Conservation (phyloP, 139 green algal genomes). For the Chlamydomonas eustigma region DNA sequence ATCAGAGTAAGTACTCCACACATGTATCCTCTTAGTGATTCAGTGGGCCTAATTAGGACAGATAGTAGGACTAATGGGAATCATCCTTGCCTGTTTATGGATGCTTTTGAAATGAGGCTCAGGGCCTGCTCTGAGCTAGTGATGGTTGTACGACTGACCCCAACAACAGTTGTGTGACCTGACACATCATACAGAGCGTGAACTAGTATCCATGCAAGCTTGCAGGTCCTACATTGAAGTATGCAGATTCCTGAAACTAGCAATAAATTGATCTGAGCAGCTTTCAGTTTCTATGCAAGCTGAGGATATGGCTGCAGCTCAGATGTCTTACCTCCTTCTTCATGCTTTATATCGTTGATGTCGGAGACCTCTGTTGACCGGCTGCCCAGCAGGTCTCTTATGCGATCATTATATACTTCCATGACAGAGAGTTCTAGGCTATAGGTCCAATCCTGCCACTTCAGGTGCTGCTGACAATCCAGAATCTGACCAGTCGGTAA, state of each 20-base stretch:
- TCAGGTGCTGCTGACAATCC: conserved; percentile 32
- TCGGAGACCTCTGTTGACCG: conserved; percentile 23
- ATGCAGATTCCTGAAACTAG: no score
- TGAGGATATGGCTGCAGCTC: no score
- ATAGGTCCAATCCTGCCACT: conserved; percentile 71
- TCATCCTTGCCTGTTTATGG: not conserved
- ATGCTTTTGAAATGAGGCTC: not conserved
- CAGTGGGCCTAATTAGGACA: no score
- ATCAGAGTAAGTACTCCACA: no score
- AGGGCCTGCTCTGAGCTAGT: not conserved
- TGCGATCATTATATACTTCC: conserved; percentile 89
- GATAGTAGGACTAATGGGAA: no score
- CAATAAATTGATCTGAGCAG: no score
- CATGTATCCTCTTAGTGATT: no score
- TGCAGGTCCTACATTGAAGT: no score
- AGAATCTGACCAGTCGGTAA: no score
- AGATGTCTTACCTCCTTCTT: conserved; percentile 47
- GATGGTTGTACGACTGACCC: conserved; percentile 40
- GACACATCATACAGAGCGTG: no score
- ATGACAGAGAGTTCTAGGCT: conserved; percentile 78
- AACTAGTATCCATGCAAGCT: no score
- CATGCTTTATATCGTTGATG: conserved; percentile 74
- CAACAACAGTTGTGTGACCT: conserved; percentile 57
- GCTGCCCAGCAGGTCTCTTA: conserved; percentile 67
- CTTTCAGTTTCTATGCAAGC: no score